These are phyloP conservation scores for Phaffia tasmanica DNA, from an alignment of 768 basidiomycete species.

Conservation along the genomic window DNA sequence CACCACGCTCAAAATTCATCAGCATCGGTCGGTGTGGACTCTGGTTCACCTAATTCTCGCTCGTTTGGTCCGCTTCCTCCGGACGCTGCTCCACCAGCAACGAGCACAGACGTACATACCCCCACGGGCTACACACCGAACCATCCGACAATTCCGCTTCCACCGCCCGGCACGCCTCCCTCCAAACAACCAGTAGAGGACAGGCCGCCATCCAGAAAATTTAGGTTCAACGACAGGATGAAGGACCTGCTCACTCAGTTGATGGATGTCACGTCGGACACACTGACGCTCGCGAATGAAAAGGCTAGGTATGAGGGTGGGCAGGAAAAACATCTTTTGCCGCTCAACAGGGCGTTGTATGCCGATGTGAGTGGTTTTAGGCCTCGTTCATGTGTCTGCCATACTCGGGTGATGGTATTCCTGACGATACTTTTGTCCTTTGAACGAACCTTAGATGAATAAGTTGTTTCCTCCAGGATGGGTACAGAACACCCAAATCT, in stretches of 20 bases:
- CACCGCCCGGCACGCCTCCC: background rate
- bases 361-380: constrained; percentile 24
- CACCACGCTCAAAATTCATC: background rate
- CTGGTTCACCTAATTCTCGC: constrained; percentile 2
- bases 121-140: background rate
- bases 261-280: constrained; percentile 1
- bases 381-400: background rate
- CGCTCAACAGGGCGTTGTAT: constrained; percentile 16
- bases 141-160: background rate
- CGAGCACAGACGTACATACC: background rate
- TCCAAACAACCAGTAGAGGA: background rate
- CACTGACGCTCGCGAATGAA: constrained; percentile 12
- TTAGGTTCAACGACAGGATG: constrained; percentile 15
- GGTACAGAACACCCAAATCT: constrained; percentile 20
- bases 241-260: constrained; percentile 17
- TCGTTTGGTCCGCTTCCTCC: background rate
- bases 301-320: background rate
- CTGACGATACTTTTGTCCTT: background rate
- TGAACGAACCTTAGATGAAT: constrained; percentile 3
- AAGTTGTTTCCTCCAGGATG: constrained; percentile 19
- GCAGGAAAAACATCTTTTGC: constrained; percentile 7
- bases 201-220: constrained; percentile 9
- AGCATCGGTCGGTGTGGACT: background rate
- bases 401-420: background rate
- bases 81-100: background rate